Evolutionary conservation across 1,284 basidiomycete species (phyloP).

Genomic region (Veloboletus limbatus): DNA sequence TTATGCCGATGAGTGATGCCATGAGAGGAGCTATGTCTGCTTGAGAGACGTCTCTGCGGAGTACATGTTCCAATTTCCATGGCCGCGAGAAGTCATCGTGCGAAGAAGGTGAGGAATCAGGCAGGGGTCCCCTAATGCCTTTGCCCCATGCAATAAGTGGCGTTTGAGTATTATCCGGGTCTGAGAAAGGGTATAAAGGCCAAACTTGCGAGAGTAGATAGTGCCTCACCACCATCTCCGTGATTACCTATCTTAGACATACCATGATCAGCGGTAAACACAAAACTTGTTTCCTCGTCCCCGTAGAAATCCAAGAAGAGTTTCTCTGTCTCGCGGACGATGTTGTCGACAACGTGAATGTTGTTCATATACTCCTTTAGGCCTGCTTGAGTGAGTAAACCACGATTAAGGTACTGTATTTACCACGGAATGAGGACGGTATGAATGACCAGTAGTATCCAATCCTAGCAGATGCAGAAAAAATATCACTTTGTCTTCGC

Average conservation of each 20-base stretch:
- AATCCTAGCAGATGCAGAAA: constrained; percentile 85
- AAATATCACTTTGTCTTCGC: constrained; percentile 64
- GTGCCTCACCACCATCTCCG: constrained; percentile 73
- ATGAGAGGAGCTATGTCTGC: constrained; percentile 83
- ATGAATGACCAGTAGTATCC: constrained; percentile 87
- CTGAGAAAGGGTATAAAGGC: constrained; percentile 36
- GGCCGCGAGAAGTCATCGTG: constrained; percentile 67
- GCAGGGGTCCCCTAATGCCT: constrained; percentile 67
- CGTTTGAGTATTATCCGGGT: constrained; percentile 86
- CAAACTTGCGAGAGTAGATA: constrained; percentile 9
- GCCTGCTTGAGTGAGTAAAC: neutral
- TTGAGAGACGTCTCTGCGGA: constrained; percentile 77
- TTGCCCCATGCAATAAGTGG: constrained; percentile 85
- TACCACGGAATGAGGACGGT: constrained; percentile 79
- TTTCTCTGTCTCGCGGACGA: constrained; percentile 68
- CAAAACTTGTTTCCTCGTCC: constrained; percentile 69
- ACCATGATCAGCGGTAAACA: constrained; percentile 90
- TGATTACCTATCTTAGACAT: constrained; percentile 91
- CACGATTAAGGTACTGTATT: neutral
- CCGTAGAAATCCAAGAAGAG: constrained; percentile 66
- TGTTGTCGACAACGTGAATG: constrained; percentile 76
- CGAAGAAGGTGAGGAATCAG: constrained; percentile 51
- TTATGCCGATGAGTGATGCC: constrained; percentile 65
- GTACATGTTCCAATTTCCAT: constrained; percentile 58
- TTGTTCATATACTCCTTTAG: constrained; percentile 82